Evolutionary conservation across 306 rosid species (phyloP), one percentile per base, ranked within the genome.

Genomic region (Ormosia semicastrata): DNA sequence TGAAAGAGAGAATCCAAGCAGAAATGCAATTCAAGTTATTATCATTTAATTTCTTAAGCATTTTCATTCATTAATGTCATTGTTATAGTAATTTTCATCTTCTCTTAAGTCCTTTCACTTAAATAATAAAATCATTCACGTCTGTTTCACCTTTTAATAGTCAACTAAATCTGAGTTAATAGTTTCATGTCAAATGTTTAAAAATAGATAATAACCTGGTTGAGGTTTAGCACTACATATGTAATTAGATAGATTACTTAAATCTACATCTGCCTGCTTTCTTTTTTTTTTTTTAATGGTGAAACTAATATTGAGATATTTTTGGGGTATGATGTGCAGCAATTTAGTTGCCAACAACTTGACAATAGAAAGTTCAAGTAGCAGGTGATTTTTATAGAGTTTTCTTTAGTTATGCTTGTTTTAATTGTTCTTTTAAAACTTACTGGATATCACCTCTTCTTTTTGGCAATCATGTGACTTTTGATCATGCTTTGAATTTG

Each of bases 341-440:
- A 94, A 93, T 79, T 73, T 89, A 43, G 97, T 94, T 12, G 97
- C 88, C 78, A 94, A 92, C 95, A 89, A 90, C 86, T 88, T 94
- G 60, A 88, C 89, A 9, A 36, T 87, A 65, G 90, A 76, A 5
- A 63, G 77, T 66, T 87, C 89, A 69, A 78, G 63, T 71, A 87
- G 68, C 92, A 84, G 98, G 98, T 94, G 54, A 85, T 14, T 82
- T 39, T 77, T 10, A 9, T 73, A 5, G 32, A 34, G 4, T 18
- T 62, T 52, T 71, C 40, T 57, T 52, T 36, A 29, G 8, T 8
- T 34, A 11, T 67, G 67, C 8, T 41, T 40, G 3, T 74, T 69
- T 76, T 49, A 41, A 11, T 56, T 30, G 49, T 8, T 50, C 14
- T 7, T 17, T n/a, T 12, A 36, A 65, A 71, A n/a, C 15, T 8